Evolutionary conservation across 106 monocot species (phyloP).

Genomic region (Dendrobium officinale): DNA sequence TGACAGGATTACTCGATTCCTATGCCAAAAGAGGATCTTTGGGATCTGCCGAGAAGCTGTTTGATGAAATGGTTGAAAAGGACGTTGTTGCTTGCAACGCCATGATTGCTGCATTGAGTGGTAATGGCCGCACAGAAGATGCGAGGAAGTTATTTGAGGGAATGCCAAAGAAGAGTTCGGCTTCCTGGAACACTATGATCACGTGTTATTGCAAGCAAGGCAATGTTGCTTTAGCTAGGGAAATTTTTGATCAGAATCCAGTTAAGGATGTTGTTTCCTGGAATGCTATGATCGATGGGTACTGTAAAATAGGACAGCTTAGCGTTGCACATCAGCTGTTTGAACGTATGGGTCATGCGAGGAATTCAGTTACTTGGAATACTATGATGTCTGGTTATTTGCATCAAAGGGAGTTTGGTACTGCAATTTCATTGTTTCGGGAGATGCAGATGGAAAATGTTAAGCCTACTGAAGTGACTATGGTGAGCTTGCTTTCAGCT

Average conservation of each 20-base stretch:
- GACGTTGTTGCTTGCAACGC: constrained; percentile 37
- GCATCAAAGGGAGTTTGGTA: constrained; percentile 37
- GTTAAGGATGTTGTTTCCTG: constrained; percentile 43
- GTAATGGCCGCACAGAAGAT: constrained; percentile 13
- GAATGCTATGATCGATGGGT: constrained; percentile 62
- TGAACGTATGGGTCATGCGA: constrained; percentile 33
- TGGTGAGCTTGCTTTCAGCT: constrained; percentile 52
- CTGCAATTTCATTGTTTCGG: constrained; percentile 25
- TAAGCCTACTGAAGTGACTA: constrained; percentile 39
- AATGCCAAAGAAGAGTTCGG: constrained; percentile 30
- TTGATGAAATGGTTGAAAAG: constrained; percentile 32
- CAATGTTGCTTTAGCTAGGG: constrained; percentile 19
- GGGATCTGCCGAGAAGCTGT: constrained; percentile 9
- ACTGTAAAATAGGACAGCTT: constrained; percentile 41
- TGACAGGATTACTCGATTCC: constrained; percentile 28
- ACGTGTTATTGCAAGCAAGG: constrained; percentile 41
- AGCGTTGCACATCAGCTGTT: constrained; percentile 28
- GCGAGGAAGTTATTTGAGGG: constrained; percentile 31
- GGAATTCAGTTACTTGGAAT: constrained; percentile 52
- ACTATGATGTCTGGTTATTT: constrained; percentile 49
- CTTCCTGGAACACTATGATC: constrained; percentile 51
- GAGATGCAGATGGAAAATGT: constrained; percentile 38
- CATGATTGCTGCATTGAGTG: constrained; percentile 32
- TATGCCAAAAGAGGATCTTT: constrained; percentile 16
- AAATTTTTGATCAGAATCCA: constrained; percentile 37